Conservation (phyloP, 768 basidiomycete genomes). For the Termitomyces sp. region DNA sequence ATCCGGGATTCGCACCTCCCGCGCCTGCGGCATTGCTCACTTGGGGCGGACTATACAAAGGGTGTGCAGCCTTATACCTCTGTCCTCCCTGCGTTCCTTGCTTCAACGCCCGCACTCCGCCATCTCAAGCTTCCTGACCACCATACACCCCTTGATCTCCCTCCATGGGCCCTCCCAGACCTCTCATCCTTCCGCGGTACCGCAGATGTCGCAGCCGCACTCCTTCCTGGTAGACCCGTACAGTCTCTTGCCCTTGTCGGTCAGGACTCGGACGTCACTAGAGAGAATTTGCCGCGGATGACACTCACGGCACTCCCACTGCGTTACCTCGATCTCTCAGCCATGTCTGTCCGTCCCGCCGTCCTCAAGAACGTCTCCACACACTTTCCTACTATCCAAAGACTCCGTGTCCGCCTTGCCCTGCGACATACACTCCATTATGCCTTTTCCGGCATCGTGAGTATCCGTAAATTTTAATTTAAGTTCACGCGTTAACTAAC, state of each 20-base stretch:
- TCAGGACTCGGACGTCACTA: conserved; percentile 48
- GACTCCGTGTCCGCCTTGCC: conserved; percentile 50
- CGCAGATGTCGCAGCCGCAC: conserved; percentile 48
- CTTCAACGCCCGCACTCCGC: conserved; percentile 32
- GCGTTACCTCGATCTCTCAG: conserved; percentile 50
- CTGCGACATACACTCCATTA: conserved; percentile 62
- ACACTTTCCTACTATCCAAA: conserved; percentile 43
- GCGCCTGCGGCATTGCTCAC: conserved; percentile 31
- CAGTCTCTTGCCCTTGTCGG: conserved; percentile 50
- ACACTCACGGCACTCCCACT: conserved; percentile 42
- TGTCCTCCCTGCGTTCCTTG: conserved; percentile 37
- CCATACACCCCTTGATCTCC: conserved; percentile 33
- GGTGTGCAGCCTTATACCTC: conserved; percentile 34
- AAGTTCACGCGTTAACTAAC: not conserved
- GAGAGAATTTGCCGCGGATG: conserved; percentile 44
- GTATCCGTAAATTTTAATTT: conserved; percentile 19
- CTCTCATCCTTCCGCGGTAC: conserved; percentile 56
- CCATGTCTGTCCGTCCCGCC: conserved; percentile 51
- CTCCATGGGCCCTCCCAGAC: conserved; percentile 36
- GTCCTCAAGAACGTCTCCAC: conserved; percentile 51
- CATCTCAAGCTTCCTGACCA: conserved; percentile 44
- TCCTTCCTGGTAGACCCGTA: conserved; percentile 60
- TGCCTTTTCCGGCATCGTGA: conserved; percentile 60
- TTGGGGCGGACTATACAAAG: conserved; percentile 41
- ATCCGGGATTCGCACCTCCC: conserved; percentile 33